Evolutionary conservation across 768 basidiomycete genomes (phyloP), one percentile per base, ranked within the genome.

Genomic region (Basidioascus undulatus): DNA sequence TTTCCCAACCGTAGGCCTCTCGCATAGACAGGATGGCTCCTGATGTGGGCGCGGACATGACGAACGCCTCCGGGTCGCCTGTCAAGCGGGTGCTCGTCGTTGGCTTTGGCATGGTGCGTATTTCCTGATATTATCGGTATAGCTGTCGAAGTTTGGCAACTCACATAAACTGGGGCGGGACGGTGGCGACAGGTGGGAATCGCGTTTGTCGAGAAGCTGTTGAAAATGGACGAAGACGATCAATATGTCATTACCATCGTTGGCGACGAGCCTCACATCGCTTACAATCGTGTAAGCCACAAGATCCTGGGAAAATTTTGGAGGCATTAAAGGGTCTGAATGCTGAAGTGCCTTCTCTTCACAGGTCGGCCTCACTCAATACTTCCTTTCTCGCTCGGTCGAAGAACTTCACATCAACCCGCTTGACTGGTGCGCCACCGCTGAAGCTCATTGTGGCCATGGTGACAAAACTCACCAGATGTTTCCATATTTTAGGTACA

Each of bases 171-270:
- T n/a, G n/a, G n/a, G n/a, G n/a, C n/a, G n/a, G n/a, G n/a, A n/a
- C n/a, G n/a, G n/a, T n/a, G n/a, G n/a, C n/a, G n/a, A n/a, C n/a
- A n/a, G 71, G 69, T 72, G 35, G 71, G 69, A 19, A 70, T 68
- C 66, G 72, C 72, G 0, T 75, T 76, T 58, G 72, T 76, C 49
- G 73, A 76, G 52, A 76, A 75, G 48, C 58, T 77, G 24, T 61
- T 75, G 32, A 62, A 64, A 41, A 61, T 70, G 21, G 71, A 76
- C 47, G 61, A 64, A 16, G 53, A 53, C 3, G 58, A 59, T 6
- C 55, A 57, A 15, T 74, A 72, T 55, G 60, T 62, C 39, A 57
- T 74, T 24, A 60, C 69, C 12, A 73, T 71, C 1, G 69, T 67
- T 35, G 72, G 74, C 10, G 74, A 78, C 57, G 67, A 66, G 50